Percentiles rank a stretch among this genome's conserved stretches.
Conservation (phyloP, 2,329 filamentous ascomycete genomes). For the Westerdykella sp. region DNA sequence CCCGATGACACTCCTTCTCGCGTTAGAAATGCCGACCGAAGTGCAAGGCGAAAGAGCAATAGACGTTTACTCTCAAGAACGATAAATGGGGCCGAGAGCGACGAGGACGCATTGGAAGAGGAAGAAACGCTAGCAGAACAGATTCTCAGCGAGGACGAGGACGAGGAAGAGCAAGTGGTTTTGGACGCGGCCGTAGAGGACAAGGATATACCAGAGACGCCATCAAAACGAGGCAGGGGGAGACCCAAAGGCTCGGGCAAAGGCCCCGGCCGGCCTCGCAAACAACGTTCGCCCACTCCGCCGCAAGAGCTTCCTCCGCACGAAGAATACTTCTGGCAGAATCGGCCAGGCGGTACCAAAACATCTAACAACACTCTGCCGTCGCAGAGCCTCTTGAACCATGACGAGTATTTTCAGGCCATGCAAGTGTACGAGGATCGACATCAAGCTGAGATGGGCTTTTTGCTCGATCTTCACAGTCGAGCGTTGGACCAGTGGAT, state of each 20-base stretch:
- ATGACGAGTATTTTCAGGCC: slow-evolving; percentile 82
- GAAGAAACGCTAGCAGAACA: slow-evolving; percentile 62
- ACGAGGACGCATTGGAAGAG: slow-evolving; percentile 61
- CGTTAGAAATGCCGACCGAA: slow-evolving; percentile 69
- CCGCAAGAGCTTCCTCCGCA: slow-evolving; percentile 77
- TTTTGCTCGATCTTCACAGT: slow-evolving; percentile 67
- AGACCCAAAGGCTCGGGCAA: slow-evolving; percentile 42
- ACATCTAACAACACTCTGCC: slow-evolving; percentile 82
- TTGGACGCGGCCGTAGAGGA: slow-evolving; percentile 9
- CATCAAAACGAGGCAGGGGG: slow-evolving; percentile 48
- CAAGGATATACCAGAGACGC: slow-evolving; percentile 45
- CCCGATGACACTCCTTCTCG: slow-evolving; percentile 54
- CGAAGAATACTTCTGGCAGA: slow-evolving; percentile 91
- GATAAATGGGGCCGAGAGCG: slow-evolving; percentile 56
- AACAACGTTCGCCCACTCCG: slow-evolving; percentile 68
- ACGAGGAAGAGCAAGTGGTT: slow-evolving; percentile 31
- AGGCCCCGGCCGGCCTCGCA: slow-evolving; percentile 47
- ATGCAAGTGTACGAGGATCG: slow-evolving; percentile 60
- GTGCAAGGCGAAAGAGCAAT: slow-evolving; percentile 79
- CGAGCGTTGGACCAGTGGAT: slow-evolving; percentile 85
- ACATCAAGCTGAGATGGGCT: slow-evolving; percentile 63
- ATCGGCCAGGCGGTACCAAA: slow-evolving; percentile 70
- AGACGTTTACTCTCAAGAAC: slow-evolving; percentile 67
- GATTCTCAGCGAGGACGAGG: slow-evolving; percentile 57
- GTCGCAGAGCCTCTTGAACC: slow-evolving; percentile 69